A percentile compares a stretch with the other conserved stretches of the same genome.
Conservation (phyloP, 805 yeast species). For the Wickerhamomyces queroliae region DNA sequence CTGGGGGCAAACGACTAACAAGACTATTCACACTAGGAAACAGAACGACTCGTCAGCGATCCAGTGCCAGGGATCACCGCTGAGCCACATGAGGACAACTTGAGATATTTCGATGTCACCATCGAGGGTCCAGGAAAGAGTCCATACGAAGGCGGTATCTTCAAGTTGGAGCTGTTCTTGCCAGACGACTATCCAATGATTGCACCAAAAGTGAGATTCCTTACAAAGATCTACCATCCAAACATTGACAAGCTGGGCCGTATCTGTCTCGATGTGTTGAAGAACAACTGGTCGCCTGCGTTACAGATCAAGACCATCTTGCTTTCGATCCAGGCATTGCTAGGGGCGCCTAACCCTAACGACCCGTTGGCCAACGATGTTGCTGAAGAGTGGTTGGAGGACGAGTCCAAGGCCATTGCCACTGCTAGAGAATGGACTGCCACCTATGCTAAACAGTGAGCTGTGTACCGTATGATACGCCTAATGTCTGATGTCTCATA, state of each 20-base stretch:
- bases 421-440: constrained; percentile 58
- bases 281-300: constrained; percentile 97
- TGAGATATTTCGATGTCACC: constrained; percentile 87
- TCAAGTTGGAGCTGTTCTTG: constrained; percentile 77
- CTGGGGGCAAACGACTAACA: constrained; percentile 2
- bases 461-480: not conserved
- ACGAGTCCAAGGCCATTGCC: constrained; percentile 72
- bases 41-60: constrained; percentile 85
- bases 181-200: constrained; percentile 99
- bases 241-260: constrained; percentile 94
- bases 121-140: constrained; percentile 89
- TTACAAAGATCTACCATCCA: constrained; percentile 94
- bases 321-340: constrained; percentile 84
- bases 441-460: constrained; percentile 22
- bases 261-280: constrained; percentile 91
- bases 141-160: constrained; percentile 84
- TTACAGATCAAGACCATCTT: constrained; percentile 90
- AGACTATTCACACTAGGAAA: constrained; percentile 54
- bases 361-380: constrained; percentile 98
- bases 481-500: not conserved
- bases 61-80: constrained; percentile 97
- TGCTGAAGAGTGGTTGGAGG: constrained; percentile 91
- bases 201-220: constrained; percentile 91
- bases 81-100: constrained; percentile 87
- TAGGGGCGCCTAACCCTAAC: constrained; percentile 96